phyloP scores from a whole-genome alignment of 805 yeast species.

The Ogataea methylovora region DNA sequence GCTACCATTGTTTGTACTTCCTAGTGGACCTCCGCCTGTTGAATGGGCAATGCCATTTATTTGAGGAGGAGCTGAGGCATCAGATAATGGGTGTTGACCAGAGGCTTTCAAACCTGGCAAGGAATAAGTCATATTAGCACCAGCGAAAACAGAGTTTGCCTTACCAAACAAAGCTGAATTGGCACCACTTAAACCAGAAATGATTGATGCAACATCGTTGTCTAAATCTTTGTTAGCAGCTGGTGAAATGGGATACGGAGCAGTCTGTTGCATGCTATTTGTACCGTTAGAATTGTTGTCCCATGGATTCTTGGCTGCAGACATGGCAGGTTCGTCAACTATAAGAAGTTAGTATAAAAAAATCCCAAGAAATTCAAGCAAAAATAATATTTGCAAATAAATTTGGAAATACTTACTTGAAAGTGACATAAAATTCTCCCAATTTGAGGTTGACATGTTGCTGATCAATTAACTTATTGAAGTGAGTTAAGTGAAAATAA shows the following conservation, averaged over 20 bases:
- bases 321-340: no score
- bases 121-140: conserved; percentile 7
- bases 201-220: conserved; percentile 25
- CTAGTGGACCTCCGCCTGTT: no score
- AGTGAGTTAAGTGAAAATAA: conserved; percentile 30
- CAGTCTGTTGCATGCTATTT: no score
- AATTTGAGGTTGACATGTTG: conserved; percentile 19
- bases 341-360: no score
- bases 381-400: no score
- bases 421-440: no score
- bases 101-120: conserved; percentile 6
- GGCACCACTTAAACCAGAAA: conserved; percentile 21
- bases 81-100: not conserved
- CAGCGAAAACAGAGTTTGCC: conserved; percentile 19
- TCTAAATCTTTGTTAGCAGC: no score
- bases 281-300: conserved; percentile 14
- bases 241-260: conserved; percentile 3
- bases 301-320: no score
- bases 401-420: no score
- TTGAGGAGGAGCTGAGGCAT: conserved; percentile 1
- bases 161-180: conserved; percentile 16
- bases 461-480: conserved; percentile 1
- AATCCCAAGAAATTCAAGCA: no score
- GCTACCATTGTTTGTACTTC: conserved; percentile 7
- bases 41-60: not conserved